These are phyloP conservation scores for Tulasnella sp. DNA, from an alignment of 768 basidiomycete species.

Conservation along the genomic window DNA sequence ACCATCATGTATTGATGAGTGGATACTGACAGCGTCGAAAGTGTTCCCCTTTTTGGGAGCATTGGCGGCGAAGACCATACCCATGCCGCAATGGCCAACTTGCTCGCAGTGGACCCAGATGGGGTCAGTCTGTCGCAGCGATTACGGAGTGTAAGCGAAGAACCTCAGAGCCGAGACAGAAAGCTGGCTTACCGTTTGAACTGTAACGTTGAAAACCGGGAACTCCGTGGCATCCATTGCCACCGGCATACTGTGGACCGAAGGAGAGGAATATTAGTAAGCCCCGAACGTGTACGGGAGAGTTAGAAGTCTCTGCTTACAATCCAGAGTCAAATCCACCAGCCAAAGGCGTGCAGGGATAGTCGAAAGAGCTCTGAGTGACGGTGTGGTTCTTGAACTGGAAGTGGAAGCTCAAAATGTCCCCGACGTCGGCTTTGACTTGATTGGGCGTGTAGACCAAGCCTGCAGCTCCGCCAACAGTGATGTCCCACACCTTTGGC, in stretches of 20 bases:
- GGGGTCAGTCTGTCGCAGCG: conserved; percentile 37
- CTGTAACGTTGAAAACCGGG: conserved; percentile 19
- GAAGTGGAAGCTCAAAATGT: conserved; percentile 46
- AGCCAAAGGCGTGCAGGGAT: conserved; percentile 38
- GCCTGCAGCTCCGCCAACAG: conserved; percentile 18
- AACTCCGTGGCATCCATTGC: conserved; percentile 3
- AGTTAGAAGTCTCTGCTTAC: conserved; percentile 32
- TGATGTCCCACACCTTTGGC: conserved; percentile 13
- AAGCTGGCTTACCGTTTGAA: conserved; percentile 20
- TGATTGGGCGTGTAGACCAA: conserved; percentile 15
- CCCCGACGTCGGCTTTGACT: conserved; percentile 34
- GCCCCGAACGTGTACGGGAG: not conserved
- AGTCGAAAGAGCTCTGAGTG: conserved; percentile 47
- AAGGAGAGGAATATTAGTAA: not conserved
- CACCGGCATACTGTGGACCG: conserved; percentile 6
- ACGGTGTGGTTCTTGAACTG: conserved; percentile 50
- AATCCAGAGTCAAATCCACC: conserved; percentile 54
- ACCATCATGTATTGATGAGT: not conserved
- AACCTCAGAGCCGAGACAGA: not conserved
- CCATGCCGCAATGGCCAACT: conserved; percentile 43
- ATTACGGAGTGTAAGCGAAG: not conserved
- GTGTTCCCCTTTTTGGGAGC: conserved; percentile 36
- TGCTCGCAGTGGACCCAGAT: conserved; percentile 53
- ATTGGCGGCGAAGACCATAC: conserved; percentile 54
- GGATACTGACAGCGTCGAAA: not conserved